A percentile compares a stretch with the other conserved stretches of the same genome.
Conservation (phyloP, 352 stramenopile species). For the Phytopythium chamaehyphon region DNA sequence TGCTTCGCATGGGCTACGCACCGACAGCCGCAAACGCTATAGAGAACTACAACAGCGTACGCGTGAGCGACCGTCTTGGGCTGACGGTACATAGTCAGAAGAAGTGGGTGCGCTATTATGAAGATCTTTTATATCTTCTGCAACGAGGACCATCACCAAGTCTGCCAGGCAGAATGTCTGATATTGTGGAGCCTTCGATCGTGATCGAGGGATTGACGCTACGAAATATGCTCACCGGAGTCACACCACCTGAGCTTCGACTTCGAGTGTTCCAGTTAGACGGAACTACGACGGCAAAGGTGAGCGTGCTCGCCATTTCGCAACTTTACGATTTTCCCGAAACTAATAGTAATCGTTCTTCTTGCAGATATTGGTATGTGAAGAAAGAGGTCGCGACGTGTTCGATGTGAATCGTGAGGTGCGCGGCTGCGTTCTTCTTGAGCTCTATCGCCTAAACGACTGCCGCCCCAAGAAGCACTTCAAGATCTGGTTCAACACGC, state of each 20-base stretch:
- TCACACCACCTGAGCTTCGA: constrained; percentile 31
- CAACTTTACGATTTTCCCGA: not conserved
- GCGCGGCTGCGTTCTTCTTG: constrained; percentile 48
- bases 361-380: constrained; percentile 26
- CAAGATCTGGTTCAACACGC: constrained; percentile 73
- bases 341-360: not conserved
- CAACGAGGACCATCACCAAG: constrained; percentile 6
- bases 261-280: constrained; percentile 43
- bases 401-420: constrained; percentile 46
- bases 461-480: constrained; percentile 60
- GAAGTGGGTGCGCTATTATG: constrained; percentile 74
- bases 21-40: constrained; percentile 43
- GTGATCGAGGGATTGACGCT: constrained; percentile 33
- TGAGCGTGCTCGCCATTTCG: not conserved
- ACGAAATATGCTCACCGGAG: constrained; percentile 36
- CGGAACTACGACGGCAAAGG: constrained; percentile 21
- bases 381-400: constrained; percentile 42
- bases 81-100: constrained; percentile 65
- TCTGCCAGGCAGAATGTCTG: not conserved
- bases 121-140: constrained; percentile 16
- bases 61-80: constrained; percentile 48
- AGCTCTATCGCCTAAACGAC: constrained; percentile 45
- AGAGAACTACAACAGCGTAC: constrained; percentile 61
- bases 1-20: constrained; percentile 57
- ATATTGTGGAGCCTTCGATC: constrained; percentile 21